Evolutionary conservation across 2,329 filamentous ascomycete genomes (phyloP), one percentile per base, ranked within the genome.

Genomic region (Fusarium torreyae): DNA sequence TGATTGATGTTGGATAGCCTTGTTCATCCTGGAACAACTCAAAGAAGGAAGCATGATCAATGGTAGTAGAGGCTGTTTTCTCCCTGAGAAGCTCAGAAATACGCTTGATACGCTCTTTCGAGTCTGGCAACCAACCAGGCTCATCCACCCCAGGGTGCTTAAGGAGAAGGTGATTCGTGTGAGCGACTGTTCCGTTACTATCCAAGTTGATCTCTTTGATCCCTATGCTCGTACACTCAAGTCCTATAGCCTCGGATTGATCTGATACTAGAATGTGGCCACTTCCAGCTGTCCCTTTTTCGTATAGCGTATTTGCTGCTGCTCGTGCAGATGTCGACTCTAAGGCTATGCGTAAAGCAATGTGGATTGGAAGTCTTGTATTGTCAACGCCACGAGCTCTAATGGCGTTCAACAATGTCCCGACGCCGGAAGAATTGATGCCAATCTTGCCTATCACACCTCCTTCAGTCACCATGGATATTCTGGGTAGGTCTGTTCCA

Each of bases 401-500:
- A 63, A 91, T 88, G 1, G 89, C 89, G 63, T 91, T 91, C 10
- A 91, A 79, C 43, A 85, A 86, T 1, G 85, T 84, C 0, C 88
- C 89, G 0, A 91, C 87, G 1, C 88, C 87, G 0, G 76, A 72
- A 17, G 78, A 80, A 71, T 92, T 92, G 68, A 91, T 81, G 0
- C 89, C 89, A 22, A 91, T 90, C 76, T 92, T 92, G 15, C 88
- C 89, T 34, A 91, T 84, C 22, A 90, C 83, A 15, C 88, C 88
- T 0, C 84, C 82, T 51, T 90, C 88, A 0, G 87, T 89, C 22
- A 89, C 80, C 79, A 87, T 88, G 17, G 83, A 76, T 58, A 89
- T 83, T 2, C 78, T 78, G 0, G 86, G 86, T 28, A 83, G 17
- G 5, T 53, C 59, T 3, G 45, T 83, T 8, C 65, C 71, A 1